Evolutionary conservation across 1,284 basidiomycete genomes (phyloP), one percentile per base, ranked within the genome.

Genomic region (Ceratobasidium sp.): DNA sequence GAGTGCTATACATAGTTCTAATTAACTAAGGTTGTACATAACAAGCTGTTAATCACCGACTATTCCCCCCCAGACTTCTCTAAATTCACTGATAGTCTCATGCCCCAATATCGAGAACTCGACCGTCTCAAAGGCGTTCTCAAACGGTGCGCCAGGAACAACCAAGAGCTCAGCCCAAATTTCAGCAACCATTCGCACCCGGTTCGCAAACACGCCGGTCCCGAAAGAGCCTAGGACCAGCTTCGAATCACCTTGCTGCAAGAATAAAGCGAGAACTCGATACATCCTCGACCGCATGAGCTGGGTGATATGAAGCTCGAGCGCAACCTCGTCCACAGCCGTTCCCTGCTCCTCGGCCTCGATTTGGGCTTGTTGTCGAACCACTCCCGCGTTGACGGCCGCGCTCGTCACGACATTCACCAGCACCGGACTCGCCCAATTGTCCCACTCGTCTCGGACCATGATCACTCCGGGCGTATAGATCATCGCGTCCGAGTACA

Each of bases 141-240:
- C 82, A 82, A 91, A 93, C 54, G 91, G 85, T 44, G 89, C 87
- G 12, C 83, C 84, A 12, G 86, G 82, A 6, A 83, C 84, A 0
- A 85, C 82, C 71, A 93, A 82, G 33, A 92, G 82, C 61, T 91
- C 89, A 48, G 87, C 89, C 91, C 91, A 93, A 15, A 91, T 85
- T 65, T 83, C 82, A 1, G 90, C 91, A 46, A 93, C 86, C 76
- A 86, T 84, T 69, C 84, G 82, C 20, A 93, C 88, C 42, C 87
- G 85, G 81, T 93, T 93, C 79, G 85, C 85, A 83, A 93, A 93
- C 7, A 91, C 91, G 0, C 92, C 92, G 0, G 92, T 93, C 12
- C 92, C 92, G 83, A 92, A 93, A 80, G 90, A 91, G 46, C 93
- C 92, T 57, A 93, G 83, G 1, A 94, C 90, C 59, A 93, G 77